Evolutionary conservation across 345 rosid genomes (phyloP), one percentile per base, ranked within the genome.

Genomic region (Pugionium cornutum): DNA sequence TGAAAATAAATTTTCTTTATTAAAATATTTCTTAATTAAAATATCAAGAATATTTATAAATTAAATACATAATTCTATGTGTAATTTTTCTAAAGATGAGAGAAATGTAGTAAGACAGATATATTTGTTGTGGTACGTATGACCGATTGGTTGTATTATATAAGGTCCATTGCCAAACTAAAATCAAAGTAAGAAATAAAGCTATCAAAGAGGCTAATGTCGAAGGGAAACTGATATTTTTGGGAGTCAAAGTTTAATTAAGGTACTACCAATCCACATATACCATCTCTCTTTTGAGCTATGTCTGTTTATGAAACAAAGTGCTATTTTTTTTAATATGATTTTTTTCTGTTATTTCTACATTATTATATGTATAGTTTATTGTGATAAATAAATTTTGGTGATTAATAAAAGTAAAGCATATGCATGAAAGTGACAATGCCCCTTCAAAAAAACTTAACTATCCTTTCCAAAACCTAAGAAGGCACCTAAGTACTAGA

Each of bases 401-500:
- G 44, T 30, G 9, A 53, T 39, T 52, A 73, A 59, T 42, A 66
- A 53, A 53, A 31, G 8, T 4, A 60, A 36, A 60, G 51, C 62
- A 59, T 66, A 60, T 53, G 63, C 44, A 52, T 66, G 72, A 66
- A 73, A 59, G 72, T 53, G 72, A 73, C 72, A 59, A 51, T 66
- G 51, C 54, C 76, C 70, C 61, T 65, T 72, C 76, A 59, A 36
- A 44, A 71, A 72, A 58, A 64, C 71, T 65, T 58, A 73, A 66
- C 57, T 52, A 66, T 66, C 76, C 76, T 43, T 72, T 72, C 76
- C 50, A 66, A 66, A 66, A 44, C 72, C 76, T 73, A 73, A 72
- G 72, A 72, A 58, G 76, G 62, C 76, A 52, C 72, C 67, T 59
- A 66, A 25, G 32, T 72, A 66, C 7, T 28, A 45, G 56, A 59